A percentile compares a stretch with the other conserved stretches of the same genome.
phyloP scores from a whole-genome alignment of 192 early-diverging fungal species.

The Coemansia sp. region DNA sequence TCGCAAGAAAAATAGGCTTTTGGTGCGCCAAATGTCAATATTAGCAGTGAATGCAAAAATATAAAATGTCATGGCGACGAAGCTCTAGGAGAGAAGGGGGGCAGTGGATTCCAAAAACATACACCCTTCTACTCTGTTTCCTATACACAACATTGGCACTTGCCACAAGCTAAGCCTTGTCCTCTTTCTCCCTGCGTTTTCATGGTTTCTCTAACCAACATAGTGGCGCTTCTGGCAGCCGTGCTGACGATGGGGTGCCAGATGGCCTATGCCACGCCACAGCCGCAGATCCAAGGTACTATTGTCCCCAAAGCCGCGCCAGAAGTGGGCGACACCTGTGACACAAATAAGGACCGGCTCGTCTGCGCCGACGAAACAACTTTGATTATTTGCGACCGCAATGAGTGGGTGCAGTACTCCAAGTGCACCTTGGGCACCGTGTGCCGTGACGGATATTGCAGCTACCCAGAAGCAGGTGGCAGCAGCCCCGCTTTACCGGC shows the following conservation, averaged over 20 bases:
- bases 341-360: constrained; percentile 15
- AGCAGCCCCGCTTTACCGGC: neutral
- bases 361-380: constrained; percentile 18
- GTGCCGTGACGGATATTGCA: constrained; percentile 30
- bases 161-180: too few relatives aligned
- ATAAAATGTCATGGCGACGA: neutral
- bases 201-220: constrained; percentile 30
- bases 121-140: too few relatives aligned
- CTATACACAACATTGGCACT: too few relatives aligned
- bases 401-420: constrained; percentile 31
- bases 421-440: constrained; percentile 29
- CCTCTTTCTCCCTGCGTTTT: neutral
- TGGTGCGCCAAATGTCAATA: too few relatives aligned
- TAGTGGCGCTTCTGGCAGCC: constrained; percentile 17
- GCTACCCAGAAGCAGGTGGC: constrained; percentile 1
- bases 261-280: constrained; percentile 10
- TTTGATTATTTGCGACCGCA: constrained; percentile 31
- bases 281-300: constrained; percentile 22
- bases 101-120: too few relatives aligned
- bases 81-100: too few relatives aligned
- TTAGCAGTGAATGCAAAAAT: neutral
- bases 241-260: constrained; percentile 13
- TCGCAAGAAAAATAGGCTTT: too few relatives aligned
- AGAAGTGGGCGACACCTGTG: constrained; percentile 16
- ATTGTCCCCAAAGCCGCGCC: constrained; percentile 6